Evolutionary conservation across 176 grass and related monocot species (phyloP), one percentile per base, ranked within the genome.

Genomic region (Avena sativa): DNA sequence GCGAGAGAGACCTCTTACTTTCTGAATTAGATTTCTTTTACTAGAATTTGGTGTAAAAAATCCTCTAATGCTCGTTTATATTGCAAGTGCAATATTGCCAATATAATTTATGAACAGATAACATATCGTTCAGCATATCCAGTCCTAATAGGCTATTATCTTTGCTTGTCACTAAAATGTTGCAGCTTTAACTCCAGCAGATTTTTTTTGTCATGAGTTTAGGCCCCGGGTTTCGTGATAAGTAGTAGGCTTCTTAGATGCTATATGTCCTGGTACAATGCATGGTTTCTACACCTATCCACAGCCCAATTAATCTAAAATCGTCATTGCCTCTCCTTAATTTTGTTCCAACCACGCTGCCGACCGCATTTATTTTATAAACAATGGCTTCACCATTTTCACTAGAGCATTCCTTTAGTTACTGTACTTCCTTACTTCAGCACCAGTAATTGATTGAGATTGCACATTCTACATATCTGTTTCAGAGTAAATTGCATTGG

Each of bases 151-250:
- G 1, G 61, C 61, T 28, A 5, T 4, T 64, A 64, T 11, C 12
- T 64, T 64, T 15, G 14, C 61, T 36, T 34, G 16, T 14, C 28
- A 36, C 61, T 64, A 13, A 64, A 64, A 12, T 30, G 63, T 66
- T 66, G 26, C 63, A 66, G 63, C 63, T 63, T 63, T 32, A 66
- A 66, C 26, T 66, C 63, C 63, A 66, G 26, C 26, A 66, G 63
- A 32, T 15, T 14, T 32, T 14, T 26, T 63, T 21, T 63, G 60
- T 26, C 10, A 21, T 63, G 60, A 63, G 60, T 63, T 5, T 63
- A 26, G 23, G 3, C 60, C 21, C 60, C 21, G 26, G 59, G 59
- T 61, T 23, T 25, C 23, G 21, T 63, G 21, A 12, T 12, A 61
- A 9, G 58, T 20, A 61, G 3, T 61, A 61, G 58, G 20, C 58